Evolutionary conservation across 2,329 filamentous ascomycete species (phyloP), one percentile per base, ranked within the genome.

Genomic region (Microascus cirrosus): DNA sequence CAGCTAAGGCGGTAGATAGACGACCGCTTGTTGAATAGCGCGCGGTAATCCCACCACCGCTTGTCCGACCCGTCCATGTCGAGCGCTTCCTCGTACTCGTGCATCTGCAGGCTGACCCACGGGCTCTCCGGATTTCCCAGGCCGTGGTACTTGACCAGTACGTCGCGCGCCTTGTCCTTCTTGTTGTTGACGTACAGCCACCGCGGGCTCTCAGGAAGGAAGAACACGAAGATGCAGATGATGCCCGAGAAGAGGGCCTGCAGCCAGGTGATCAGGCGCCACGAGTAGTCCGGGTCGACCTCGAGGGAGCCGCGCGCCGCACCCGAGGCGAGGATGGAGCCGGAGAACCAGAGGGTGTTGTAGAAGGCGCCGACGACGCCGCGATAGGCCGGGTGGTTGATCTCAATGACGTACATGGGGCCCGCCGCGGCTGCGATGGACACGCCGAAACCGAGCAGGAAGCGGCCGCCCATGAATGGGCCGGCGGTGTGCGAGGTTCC

Each of bases 331-430:
- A 80, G 68, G 10, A 81, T 74, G 36, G 71, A 68, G 36, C 73
- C 73, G 34, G 67, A 65, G 57, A 72, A 72, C 73, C 74, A 77
- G 58, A 72, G 69, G 22, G 72, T 74, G 63, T 76, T 76, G 66
- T 74, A 75, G 6, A 85, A 75, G 50, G 81, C 84, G 0, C 82
- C 84, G 62, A 84, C 73, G 24, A 82, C 73, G 48, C 82, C 83
- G 60, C 84, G 77, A 66, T 82, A 83, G 2, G 79, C 77, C 1
- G 84, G 84, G 63, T 86, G 84, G 1, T 81, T 76, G 58, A 84
- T 74, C 66, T 87, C 84, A 52, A 82, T 79, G 18, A 80, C 79
- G 65, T 85, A 86, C n/a, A 81, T 78, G 1, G 84, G 84, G 1
- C 79, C 83, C 5, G 82, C 81, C 2, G 80, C 77, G 5, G 79